Evolutionary conservation across 345 rosid genomes (phyloP).

Genomic region (Gossypium thurberi): DNA sequence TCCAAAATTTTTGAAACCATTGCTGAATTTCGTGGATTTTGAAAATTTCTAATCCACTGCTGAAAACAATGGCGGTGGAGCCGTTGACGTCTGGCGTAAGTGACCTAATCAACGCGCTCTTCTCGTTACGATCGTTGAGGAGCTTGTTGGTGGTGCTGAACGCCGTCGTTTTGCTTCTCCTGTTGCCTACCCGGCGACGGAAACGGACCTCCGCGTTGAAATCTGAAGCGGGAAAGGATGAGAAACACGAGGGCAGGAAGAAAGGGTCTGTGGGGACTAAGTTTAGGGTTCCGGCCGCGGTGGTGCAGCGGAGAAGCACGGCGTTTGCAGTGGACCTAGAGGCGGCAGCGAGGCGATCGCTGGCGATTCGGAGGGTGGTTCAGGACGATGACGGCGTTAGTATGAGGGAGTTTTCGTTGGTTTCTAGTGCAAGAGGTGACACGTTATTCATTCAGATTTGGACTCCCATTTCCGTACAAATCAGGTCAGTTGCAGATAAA

Average conservation of each 20-base stretch:
- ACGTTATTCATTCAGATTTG: conserved; percentile 77
- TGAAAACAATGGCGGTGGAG: conserved; percentile 34
- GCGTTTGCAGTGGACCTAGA: conserved; percentile 45
- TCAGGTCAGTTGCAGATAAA: conserved; percentile 39
- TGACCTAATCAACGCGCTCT: conserved; percentile 61
- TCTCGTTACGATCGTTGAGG: conserved; percentile 44
- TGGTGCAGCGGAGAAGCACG: conserved; percentile 46
- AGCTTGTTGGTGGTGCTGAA: conserved; percentile 34
- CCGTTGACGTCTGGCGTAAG: conserved; percentile 77
- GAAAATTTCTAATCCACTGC: background rate
- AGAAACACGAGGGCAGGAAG: conserved; percentile 26
- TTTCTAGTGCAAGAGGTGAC: conserved; percentile 55
- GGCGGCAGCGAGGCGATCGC: conserved; percentile 52
- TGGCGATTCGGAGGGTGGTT: conserved; percentile 56
- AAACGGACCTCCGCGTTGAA: conserved; percentile 18
- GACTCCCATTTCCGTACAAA: conserved; percentile 43
- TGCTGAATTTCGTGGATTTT: background rate
- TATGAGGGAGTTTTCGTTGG: conserved; percentile 44
- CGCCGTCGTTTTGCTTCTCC: conserved; percentile 41
- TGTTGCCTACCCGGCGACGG: conserved; percentile 51
- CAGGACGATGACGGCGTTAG: conserved; percentile 45
- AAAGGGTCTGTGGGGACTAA: conserved; percentile 15
- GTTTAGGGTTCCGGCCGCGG: conserved; percentile 41
- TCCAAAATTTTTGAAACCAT: background rate
- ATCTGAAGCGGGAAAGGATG: conserved; percentile 33